Conservation (phyloP, 108 stramenopile genomes). For the Chaetoceros muelleri region DNA sequence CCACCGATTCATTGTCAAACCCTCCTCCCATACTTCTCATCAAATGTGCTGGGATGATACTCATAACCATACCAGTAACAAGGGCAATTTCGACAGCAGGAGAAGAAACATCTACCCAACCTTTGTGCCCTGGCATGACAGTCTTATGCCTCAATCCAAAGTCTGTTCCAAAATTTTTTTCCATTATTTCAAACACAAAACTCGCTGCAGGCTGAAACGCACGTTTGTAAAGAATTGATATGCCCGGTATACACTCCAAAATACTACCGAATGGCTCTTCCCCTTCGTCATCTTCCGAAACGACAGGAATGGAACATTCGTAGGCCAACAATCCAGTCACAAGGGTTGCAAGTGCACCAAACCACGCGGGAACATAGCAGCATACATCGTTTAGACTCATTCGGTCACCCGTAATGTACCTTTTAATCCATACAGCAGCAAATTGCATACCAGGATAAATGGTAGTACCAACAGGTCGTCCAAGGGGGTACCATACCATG, state of each 20-base stretch:
- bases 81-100: conserved; percentile 38
- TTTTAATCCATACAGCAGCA: conserved; percentile 82
- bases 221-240: conserved; percentile 17
- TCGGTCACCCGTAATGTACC: conserved; percentile 35
- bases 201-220: conserved; percentile 13
- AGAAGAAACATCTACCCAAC: neutral
- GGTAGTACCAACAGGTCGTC: conserved; percentile 94
- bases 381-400: conserved; percentile 90
- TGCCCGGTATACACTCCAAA: conserved; percentile 45
- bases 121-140: neutral
- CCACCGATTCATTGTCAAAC: conserved; percentile 96
- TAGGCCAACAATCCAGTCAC: conserved; percentile 52
- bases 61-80: conserved; percentile 63
- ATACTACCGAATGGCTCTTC: conserved; percentile 27
- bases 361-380: conserved; percentile 87
- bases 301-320: conserved; percentile 34
- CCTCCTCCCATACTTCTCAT: conserved; percentile 86
- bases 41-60: conserved; percentile 81
- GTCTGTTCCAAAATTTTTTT: neutral
- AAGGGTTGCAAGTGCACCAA: conserved; percentile 71
- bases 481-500: conserved; percentile 93
- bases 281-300: conserved; percentile 17
- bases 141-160: conserved; percentile 1
- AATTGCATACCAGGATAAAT: conserved; percentile 98
- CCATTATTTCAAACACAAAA: neutral